Conservation (phyloP, 2,329 filamentous ascomycete species). For the Trichoderma aggressivum region DNA sequence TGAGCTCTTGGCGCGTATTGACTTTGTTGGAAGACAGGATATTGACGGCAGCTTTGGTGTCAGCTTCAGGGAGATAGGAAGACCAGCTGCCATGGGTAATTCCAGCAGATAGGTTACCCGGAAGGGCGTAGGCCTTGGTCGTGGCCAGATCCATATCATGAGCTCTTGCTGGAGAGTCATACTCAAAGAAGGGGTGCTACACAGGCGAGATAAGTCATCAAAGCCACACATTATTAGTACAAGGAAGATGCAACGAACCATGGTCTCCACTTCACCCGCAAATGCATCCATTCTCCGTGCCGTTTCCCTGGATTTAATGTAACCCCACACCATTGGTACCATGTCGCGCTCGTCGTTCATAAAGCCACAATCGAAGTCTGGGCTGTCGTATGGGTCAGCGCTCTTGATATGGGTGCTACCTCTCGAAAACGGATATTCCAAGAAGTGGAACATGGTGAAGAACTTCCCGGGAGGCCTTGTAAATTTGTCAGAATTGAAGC, state of each 20-base stretch:
- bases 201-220: neutral
- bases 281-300: constrained; percentile 52
- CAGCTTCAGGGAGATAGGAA: neutral
- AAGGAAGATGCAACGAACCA: neutral
- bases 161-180: constrained; percentile 34
- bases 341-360: constrained; percentile 54
- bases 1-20: constrained; percentile 6
- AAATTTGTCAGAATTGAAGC: neutral
- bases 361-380: constrained; percentile 55
- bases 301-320: constrained; percentile 60
- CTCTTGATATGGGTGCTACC: constrained; percentile 54
- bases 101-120: constrained; percentile 2
- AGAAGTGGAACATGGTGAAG: constrained; percentile 49
- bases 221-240: neutral
- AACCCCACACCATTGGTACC: constrained; percentile 56
- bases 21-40: neutral
- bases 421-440: constrained; percentile 49
- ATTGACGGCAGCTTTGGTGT: neutral
- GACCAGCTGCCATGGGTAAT: constrained; percentile 14
- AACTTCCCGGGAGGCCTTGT: constrained; percentile 39
- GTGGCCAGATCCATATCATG: constrained; percentile 18
- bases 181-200: constrained; percentile 33
- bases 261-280: constrained; percentile 37
- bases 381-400: constrained; percentile 36
- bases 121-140: constrained; percentile 8